Percentiles rank a stretch among this genome's conserved stretches.
These are phyloP conservation scores for Pyrrhoderma lamaoense DNA, from an alignment of 1,284 basidiomycete genomes.

Conservation along the genomic window DNA sequence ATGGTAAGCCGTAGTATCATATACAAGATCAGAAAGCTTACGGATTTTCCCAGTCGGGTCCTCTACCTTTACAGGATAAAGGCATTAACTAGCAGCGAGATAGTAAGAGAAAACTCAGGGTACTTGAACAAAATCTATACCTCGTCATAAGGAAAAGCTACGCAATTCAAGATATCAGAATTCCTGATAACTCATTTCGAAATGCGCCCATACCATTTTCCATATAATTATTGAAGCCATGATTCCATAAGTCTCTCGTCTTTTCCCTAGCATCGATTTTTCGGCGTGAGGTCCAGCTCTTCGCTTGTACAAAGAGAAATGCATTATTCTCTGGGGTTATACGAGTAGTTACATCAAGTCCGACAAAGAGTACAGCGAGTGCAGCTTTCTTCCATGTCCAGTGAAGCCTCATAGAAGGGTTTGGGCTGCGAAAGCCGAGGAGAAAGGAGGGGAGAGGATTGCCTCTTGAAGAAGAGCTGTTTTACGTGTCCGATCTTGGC, in stretches of 20 bases:
- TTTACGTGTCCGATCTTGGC: constrained; percentile 13
- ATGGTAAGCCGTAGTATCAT: constrained; percentile 14
- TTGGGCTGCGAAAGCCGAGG: neutral
- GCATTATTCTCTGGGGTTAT: neutral
- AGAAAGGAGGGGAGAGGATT: neutral
- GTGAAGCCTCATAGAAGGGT: constrained; percentile 52
- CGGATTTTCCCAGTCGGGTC: constrained; percentile 75
- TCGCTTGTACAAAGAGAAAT: constrained; percentile 25
- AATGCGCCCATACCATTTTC: constrained; percentile 45
- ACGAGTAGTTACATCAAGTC: constrained; percentile 31
- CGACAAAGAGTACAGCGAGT: constrained; percentile 38
- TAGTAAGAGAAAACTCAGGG: constrained; percentile 13
- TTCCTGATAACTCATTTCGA: neutral
- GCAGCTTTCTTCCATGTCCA: constrained; percentile 52
- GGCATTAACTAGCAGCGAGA: constrained; percentile 60
- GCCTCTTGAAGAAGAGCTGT: neutral
- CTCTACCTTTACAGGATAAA: constrained; percentile 75
- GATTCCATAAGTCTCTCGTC: constrained; percentile 72
- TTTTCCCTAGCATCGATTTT: constrained; percentile 62
- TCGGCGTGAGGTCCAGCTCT: constrained; percentile 50
- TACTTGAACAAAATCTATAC: too few relatives aligned
- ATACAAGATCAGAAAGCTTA: constrained; percentile 34
- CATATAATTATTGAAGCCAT: constrained; percentile 80
- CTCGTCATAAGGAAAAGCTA: constrained; percentile 80
- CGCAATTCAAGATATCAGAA: constrained; percentile 11